Percentiles rank a stretch among this genome's conserved stretches.
Evolutionary conservation across 805 yeast genomes (phyloP).

Genomic region (Yarrowia sp.): DNA sequence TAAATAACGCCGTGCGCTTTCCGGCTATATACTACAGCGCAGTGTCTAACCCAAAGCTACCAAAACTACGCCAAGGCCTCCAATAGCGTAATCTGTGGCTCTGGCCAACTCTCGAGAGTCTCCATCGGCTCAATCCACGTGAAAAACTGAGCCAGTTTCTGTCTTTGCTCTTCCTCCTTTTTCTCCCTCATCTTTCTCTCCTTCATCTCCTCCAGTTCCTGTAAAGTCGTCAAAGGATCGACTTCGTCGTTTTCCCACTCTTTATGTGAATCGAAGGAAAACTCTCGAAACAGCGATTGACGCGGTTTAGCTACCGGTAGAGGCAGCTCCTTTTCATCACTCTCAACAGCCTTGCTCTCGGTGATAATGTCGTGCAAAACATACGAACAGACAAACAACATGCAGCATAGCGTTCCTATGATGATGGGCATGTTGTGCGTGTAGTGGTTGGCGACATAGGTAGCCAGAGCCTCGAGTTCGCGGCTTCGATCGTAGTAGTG

Average conservation of each 20-base stretch:
- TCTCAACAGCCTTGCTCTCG: slow-evolving; percentile 11
- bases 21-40: slow-evolving; percentile 16
- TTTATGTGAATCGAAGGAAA: neutral
- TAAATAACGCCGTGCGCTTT: slow-evolving; percentile 21
- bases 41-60: no score
- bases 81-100: neutral
- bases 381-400: slow-evolving; percentile 20
- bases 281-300: neutral
- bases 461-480: slow-evolving; percentile 18
- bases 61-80: slow-evolving; percentile 15
- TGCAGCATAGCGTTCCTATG: slow-evolving; percentile 14
- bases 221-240: slow-evolving; percentile 1
- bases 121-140: neutral
- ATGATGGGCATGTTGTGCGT: slow-evolving; percentile 24
- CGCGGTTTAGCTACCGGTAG: slow-evolving; percentile 11
- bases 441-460: slow-evolving; percentile 19
- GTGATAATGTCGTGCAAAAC: slow-evolving; percentile 20
- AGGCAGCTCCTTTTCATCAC: slow-evolving; percentile 20
- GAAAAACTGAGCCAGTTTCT: neutral
- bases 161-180: neutral
- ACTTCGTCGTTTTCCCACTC: slow-evolving; percentile 10
- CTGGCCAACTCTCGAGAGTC: neutral
- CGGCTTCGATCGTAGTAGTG: slow-evolving; percentile 5
- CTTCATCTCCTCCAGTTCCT: neutral
- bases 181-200: neutral